phyloP scores from a whole-genome alignment of 1,284 basidiomycete genomes.

The Chalciporus sp. region DNA sequence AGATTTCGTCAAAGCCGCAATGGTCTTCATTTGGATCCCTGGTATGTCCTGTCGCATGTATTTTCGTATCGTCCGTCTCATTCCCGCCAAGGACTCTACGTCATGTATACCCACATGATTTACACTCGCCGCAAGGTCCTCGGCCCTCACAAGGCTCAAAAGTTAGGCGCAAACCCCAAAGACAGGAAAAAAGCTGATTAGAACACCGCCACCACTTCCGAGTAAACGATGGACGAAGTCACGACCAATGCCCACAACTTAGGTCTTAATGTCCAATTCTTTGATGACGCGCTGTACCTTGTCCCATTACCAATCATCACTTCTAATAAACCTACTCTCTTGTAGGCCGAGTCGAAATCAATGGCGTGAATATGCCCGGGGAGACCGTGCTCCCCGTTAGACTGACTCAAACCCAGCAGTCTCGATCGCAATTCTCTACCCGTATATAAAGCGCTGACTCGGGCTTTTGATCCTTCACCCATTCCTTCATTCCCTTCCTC shows the following conservation, averaged over 20 bases:
- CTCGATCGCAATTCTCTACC: constrained; percentile 7
- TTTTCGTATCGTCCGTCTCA: not conserved
- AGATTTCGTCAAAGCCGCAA: constrained; percentile 56
- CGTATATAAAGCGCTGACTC: not conserved
- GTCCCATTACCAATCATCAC: not conserved
- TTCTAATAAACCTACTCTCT: constrained; percentile 16
- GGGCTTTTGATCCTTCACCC: not conserved
- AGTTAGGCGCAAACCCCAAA: constrained; percentile 30
- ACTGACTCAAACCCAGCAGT: constrained; percentile 6
- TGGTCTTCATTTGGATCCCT: constrained; percentile 92
- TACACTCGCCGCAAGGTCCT: constrained; percentile 80
- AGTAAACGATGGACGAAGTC: not conserved
- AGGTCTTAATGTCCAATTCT: not conserved
- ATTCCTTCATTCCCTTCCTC: not conserved
- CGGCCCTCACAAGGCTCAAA: constrained; percentile 39
- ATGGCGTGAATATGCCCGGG: not conserved
- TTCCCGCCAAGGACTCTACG: constrained; percentile 54
- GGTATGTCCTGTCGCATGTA: constrained; percentile 48
- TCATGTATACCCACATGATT: constrained; percentile 92
- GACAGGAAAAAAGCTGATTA: constrained; percentile 21
- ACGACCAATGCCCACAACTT: not conserved
- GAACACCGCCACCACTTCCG: not conserved
- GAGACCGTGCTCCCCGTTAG: not conserved
- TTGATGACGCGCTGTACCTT: constrained; percentile 1
- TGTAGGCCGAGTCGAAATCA: constrained; percentile 9